Conservation (phyloP, 2,329 filamentous ascomycete genomes). For the Penicillium verrucosum region DNA sequence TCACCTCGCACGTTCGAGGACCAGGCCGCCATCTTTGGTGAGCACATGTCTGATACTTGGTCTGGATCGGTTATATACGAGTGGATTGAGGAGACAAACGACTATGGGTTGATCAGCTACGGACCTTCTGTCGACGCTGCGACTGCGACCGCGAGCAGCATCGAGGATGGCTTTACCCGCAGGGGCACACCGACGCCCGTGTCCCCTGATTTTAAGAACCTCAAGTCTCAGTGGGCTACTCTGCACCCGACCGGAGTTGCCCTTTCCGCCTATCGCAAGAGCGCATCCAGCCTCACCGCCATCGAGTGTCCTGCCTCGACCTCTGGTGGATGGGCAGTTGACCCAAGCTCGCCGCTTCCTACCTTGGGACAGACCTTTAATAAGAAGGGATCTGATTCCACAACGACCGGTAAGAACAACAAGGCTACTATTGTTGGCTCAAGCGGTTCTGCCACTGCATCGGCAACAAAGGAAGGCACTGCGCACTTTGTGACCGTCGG, state of each 20-base stretch:
- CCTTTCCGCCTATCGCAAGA: slow-evolving; percentile 62
- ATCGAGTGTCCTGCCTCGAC: slow-evolving; percentile 70
- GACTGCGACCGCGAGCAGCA: slow-evolving; percentile 52
- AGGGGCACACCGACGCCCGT: slow-evolving; percentile 71
- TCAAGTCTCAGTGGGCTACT: slow-evolving; percentile 72
- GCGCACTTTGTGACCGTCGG: slow-evolving; percentile 8
- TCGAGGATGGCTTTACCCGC: slow-evolving; percentile 65
- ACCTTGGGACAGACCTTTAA: slow-evolving; percentile 57
- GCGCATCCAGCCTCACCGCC: slow-evolving; percentile 55
- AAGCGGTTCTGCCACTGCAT: not conserved
- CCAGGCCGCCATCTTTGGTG: slow-evolving; percentile 72
- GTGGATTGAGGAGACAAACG: slow-evolving; percentile 81
- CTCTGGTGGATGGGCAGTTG: slow-evolving; percentile 66
- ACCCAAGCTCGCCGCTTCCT: slow-evolving; percentile 67
- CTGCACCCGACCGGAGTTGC: slow-evolving; percentile 67
- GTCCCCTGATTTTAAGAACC: slow-evolving; percentile 72
- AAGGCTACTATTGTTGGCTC: slow-evolving; percentile 9
- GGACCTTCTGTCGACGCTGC: slow-evolving; percentile 57
- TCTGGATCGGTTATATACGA: slow-evolving; percentile 84
- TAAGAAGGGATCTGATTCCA: slow-evolving; percentile 13
- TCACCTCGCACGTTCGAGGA: slow-evolving; percentile 51
- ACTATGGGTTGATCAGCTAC: slow-evolving; percentile 79
- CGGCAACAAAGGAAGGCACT: slow-evolving; percentile 3
- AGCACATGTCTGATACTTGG: slow-evolving; percentile 66
- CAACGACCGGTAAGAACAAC: slow-evolving; percentile 6